Base-by-base conservation (phyloP, 768 basidiomycete genomes). In the Hebeloma cylindrosporum region DNA sequence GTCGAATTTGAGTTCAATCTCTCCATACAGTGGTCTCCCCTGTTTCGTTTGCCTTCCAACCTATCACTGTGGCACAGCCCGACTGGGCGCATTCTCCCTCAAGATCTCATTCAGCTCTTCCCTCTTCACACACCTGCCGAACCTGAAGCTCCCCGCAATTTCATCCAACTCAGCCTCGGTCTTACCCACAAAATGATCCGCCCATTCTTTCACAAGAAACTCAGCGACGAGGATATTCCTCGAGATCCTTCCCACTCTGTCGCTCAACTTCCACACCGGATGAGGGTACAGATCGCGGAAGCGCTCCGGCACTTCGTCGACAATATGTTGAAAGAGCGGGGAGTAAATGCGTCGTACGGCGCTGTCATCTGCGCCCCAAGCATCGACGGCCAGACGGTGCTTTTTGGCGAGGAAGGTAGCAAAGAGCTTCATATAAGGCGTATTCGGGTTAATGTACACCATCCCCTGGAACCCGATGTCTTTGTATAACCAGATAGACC, bases 401-500 rank as follows among this genome's bases (percentile, higher is more conserved):
- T 92, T 91, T 70, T 84, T 88, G 40, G 74, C 77, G 40, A 89
- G 73, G 70, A 88, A 88, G 23, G 77, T 69, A 35, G 69, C 65
- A 67, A 92, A 75, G 38, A 84, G 77, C 38, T 68, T 77, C 73
- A 83, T 82, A 68, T 88, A 92, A 3, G 84, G 73, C 3, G 87
- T 82, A 10, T 82, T 77, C 9, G 69, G 72, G n/a, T 77, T 75
- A 54, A 83, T 71, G 63, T 86, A 78, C 21, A 86, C 82, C 87
- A 91, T 88, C 27, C 88, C 88, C 66, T 88, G 85, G 74, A 84
- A 85, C n/a, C 86, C 86, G 53, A 87, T 85, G 55, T 88, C 85
- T 56, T 86, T 92, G 77, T 87, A 92, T 14, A 89, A 66, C 90
- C 90, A 92, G 68, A 91, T 92, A 0, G 83, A 82, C 88, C 87